These are phyloP conservation scores for Botrytis paeoniae DNA, from an alignment of 2,329 filamentous ascomycete genomes.

Conservation along the genomic window DNA sequence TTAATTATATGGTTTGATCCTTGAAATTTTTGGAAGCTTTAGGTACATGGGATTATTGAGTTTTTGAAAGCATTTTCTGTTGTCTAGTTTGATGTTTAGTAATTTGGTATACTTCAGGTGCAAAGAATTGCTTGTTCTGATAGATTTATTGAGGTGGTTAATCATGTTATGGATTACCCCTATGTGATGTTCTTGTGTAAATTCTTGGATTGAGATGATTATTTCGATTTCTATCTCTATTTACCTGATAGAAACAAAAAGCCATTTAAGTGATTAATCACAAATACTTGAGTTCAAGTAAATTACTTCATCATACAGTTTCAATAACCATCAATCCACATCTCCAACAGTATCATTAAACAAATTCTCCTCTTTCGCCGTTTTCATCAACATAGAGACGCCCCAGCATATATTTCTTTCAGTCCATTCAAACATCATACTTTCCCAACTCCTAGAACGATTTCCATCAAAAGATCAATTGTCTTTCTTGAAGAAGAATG, in stretches of 20 bases:
- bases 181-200: neutral
- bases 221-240: fast-evolving
- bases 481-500: neutral
- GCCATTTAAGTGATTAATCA: neutral
- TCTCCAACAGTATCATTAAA: neutral
- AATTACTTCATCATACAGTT: neutral
- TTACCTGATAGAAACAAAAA: neutral
- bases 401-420: neutral
- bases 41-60: neutral
- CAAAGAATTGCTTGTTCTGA: neutral
- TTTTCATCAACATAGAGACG: neutral
- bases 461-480: neutral
- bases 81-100: neutral
- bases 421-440: neutral
- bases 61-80: neutral
- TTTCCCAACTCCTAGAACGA: neutral
- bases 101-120: fast-evolving
- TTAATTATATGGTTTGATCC: neutral
- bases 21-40: neutral
- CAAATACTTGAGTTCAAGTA: neutral
- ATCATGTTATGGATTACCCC: neutral
- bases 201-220: neutral
- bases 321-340: neutral
- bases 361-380: neutral
- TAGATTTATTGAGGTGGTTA: neutral